phyloP scores from a whole-genome alignment of 2,329 filamentous ascomycete genomes.

The Paracoccidioides brasiliensis region DNA sequence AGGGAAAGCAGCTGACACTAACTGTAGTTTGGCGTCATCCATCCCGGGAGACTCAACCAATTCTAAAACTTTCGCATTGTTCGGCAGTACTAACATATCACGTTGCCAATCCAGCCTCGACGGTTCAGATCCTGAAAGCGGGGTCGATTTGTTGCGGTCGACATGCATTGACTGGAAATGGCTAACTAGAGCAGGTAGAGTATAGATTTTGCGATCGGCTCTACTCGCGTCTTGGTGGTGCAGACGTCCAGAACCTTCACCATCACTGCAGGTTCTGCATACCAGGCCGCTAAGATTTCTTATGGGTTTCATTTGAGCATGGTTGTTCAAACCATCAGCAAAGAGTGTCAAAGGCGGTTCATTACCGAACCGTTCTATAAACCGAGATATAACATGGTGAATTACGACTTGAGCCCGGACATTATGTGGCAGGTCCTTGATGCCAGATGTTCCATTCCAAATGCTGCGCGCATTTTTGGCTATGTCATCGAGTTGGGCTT shows the following conservation, averaged over 20 bases:
- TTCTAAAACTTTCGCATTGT: slow-evolving; percentile 19
- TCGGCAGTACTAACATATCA: slow-evolving; percentile 49
- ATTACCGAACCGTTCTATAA: slow-evolving; percentile 44
- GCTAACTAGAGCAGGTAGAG: slow-evolving; percentile 21
- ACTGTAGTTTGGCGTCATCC: slow-evolving; percentile 41
- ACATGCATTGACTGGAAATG: slow-evolving; percentile 29
- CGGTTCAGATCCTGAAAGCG: slow-evolving; percentile 14
- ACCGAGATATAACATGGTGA: slow-evolving; percentile 47
- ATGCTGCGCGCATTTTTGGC: slow-evolving; percentile 44
- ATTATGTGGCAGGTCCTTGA: slow-evolving; percentile 49
- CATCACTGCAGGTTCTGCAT: slow-evolving; percentile 40
- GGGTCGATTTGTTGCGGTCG: slow-evolving; percentile 15
- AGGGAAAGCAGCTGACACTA: slow-evolving; percentile 41
- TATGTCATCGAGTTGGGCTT: slow-evolving; percentile 40
- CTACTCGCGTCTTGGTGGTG: slow-evolving; percentile 8
- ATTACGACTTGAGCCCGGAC: slow-evolving; percentile 53
- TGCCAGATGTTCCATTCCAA: slow-evolving; percentile 48
- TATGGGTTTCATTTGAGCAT: slow-evolving; percentile 44
- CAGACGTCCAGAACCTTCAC: slow-evolving; percentile 6
- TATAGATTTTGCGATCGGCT: slow-evolving; percentile 16
- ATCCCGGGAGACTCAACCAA: slow-evolving; percentile 42
- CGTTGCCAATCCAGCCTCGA: slow-evolving; percentile 41
- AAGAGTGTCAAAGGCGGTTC: slow-evolving; percentile 46
- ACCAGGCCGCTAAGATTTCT: slow-evolving; percentile 41
- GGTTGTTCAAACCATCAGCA: slow-evolving; percentile 44